Evolutionary conservation across 768 basidiomycete species (phyloP), one percentile per base, ranked within the genome.

Genomic region (Fibroporia radiculosa): DNA sequence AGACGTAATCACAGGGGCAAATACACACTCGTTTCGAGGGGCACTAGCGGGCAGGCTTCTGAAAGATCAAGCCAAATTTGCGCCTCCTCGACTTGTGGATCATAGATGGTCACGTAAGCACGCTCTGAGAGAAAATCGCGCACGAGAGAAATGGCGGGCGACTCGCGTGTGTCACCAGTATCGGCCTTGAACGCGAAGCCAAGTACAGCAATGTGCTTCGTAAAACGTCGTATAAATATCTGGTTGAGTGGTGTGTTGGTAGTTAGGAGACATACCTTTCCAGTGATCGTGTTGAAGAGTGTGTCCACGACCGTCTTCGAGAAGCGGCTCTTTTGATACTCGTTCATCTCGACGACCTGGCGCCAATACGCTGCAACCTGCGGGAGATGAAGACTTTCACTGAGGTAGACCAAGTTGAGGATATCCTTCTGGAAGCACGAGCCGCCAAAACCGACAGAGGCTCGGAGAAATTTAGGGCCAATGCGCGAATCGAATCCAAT

Each of bases 381-480:
- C 29, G 93, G 93, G 44, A 99, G 75, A 67, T 98, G 92, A 44
- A 91, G 68, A 51, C 86, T 91, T 69, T 98, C 93, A 60, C 82
- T 85, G 34, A 99, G 80, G 71, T 99, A 99, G 35, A 98, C 96
- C 50, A 99, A 74, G 72, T 99, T 99, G 59, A 99, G 81, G 66
- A 98, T 98, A 61, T 99, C 95, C 66, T 99, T 98, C 70, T 98
- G 95, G 88, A 99, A 99, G 71, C 95, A 99, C 11, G 86, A 90
- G 28, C 96, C 96, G 49, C 96, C 95, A 57, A 99, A 99, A 18
- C 96, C 95, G 56, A 96, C 93, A 39, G 84, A 87, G 32, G 91
- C 88, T 62, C 88, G 91, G 59, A 99, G 72, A 79, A 99, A 99
- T 65, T 87, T 95, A 56, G 91, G 78, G 3, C 96, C 96, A 43